Percentiles rank a stretch among this genome's conserved stretches.
These are phyloP conservation scores for Dictyostelium purpureum DNA, from an alignment of 78 protist genomes.

Conservation along the genomic window DNA sequence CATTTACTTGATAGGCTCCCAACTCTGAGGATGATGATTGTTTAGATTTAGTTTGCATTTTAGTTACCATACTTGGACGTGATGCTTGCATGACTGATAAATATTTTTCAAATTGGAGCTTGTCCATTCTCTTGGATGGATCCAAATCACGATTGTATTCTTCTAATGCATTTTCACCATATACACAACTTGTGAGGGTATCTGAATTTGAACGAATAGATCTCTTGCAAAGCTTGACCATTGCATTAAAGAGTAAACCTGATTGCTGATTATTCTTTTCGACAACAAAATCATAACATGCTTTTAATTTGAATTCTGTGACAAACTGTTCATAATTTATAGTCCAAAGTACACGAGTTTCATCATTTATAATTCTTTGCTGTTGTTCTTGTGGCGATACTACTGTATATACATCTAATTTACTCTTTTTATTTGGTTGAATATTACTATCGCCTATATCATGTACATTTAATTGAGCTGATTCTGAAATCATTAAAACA, in stretches of 20 bases:
- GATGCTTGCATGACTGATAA: conserved; percentile 53
- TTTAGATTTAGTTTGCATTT: conserved; percentile 12
- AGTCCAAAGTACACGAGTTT: conserved; percentile 33
- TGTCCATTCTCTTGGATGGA: not conserved
- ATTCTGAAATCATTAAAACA: conserved; percentile 35
- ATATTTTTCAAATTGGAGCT: conserved; percentile 6
- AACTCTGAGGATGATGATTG: not conserved
- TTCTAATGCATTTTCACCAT: conserved; percentile 18
- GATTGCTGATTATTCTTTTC: conserved; percentile 13
- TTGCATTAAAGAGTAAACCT: conserved; percentile 19
- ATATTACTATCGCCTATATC: not conserved
- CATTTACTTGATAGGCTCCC: conserved; percentile 56
- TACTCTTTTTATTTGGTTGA: conserved; percentile 36
- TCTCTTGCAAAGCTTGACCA: conserved; percentile 48
- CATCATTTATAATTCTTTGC: conserved; percentile 8
- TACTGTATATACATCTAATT: not conserved
- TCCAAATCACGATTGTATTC: conserved; percentile 17
- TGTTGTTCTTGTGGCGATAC: not conserved
- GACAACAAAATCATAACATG: conserved; percentile 62
- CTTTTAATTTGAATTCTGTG: conserved; percentile 38
- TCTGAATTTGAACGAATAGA: conserved; percentile 34
- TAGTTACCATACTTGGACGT: conserved; percentile 56
- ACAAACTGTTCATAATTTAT: conserved; percentile 71
- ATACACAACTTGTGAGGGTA: not conserved
- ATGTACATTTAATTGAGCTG: conserved; percentile 14